A percentile compares a stretch with the other conserved stretches of the same genome.
Conservation (phyloP, 805 yeast genomes). For the Henningerozyma blattae region DNA sequence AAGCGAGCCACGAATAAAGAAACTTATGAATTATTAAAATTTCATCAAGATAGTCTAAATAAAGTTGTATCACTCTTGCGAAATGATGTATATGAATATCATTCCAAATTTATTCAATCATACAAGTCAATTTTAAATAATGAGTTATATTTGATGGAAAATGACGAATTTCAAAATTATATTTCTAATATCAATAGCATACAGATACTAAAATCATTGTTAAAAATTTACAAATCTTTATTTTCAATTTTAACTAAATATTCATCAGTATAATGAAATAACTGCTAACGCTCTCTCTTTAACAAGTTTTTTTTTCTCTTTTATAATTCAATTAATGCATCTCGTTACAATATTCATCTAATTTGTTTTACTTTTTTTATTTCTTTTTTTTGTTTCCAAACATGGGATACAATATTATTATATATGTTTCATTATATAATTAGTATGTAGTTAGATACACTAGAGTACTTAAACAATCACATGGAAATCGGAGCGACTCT, state of each 20-base stretch:
- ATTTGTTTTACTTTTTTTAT: too few species aligned
- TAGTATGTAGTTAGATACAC: too few species aligned
- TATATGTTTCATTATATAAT: too few species aligned
- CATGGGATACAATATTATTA: too few species aligned
- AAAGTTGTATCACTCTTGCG: conserved; percentile 10
- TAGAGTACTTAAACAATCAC: conserved; percentile 24
- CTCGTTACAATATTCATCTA: too few species aligned
- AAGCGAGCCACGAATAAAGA: conserved; percentile 5
- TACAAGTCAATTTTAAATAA: conserved; percentile 5
- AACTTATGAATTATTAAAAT: conserved; percentile 6
- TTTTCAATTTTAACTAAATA: background rate
- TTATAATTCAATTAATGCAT: too few species aligned
- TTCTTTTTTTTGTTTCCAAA: too few species aligned
- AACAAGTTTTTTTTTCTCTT: too few species aligned
- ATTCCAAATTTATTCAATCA: conserved; percentile 3
- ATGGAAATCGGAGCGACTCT: conserved; percentile 56
- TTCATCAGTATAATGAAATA: too few species aligned
- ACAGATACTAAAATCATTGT: background rate
- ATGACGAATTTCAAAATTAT: conserved; percentile 9
- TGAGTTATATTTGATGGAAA: conserved; percentile 7
- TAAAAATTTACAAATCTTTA: background rate
- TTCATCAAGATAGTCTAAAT: conserved; percentile 8
- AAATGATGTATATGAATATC: conserved; percentile 9
- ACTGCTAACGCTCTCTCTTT: too few species aligned
- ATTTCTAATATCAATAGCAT: conserved; percentile 5